These are phyloP conservation scores for Debaryomyces singareniensis DNA, from an alignment of 1,139 yeast species.

Conservation along the genomic window DNA sequence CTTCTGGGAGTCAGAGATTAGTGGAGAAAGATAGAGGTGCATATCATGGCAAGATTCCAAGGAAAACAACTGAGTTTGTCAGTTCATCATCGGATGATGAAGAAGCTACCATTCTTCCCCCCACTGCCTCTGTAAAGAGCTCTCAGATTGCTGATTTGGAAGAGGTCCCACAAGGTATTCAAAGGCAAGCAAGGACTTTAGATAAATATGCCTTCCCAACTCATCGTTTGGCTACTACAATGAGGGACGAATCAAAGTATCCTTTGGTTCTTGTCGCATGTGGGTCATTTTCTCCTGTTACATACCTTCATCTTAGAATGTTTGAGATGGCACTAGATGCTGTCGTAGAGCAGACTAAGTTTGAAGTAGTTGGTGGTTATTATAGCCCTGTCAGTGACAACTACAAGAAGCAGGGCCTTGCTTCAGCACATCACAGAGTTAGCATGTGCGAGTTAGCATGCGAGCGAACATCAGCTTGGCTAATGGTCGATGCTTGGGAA, in stretches of 20 bases:
- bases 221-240: conserved; percentile 68
- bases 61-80: conserved; percentile 35
- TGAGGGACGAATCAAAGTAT: conserved; percentile 70
- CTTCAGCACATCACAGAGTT: conserved; percentile 82
- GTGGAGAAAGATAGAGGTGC: conserved; percentile 6
- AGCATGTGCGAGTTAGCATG: conserved; percentile 98
- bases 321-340: conserved; percentile 98
- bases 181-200: conserved; percentile 71
- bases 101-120: conserved; percentile 23
- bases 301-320: conserved; percentile 91
- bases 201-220: conserved; percentile 74
- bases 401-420: conserved; percentile 89
- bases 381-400: conserved; percentile 97
- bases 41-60: conserved; percentile 34
- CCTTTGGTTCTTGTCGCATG: conserved; percentile 96
- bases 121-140: conserved; percentile 47
- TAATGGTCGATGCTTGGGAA: conserved; percentile 99
- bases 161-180: conserved; percentile 92
- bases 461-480: conserved; percentile 93
- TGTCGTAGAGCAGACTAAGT: conserved; percentile 85
- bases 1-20: conserved; percentile 8
- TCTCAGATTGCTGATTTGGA: conserved; percentile 87
- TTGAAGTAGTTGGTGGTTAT: conserved; percentile 94
- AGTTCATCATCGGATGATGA: conserved; percentile 30
- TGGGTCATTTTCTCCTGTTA: conserved; percentile 94